Conservation (phyloP, 352 stramenopile species). For the Phytophthora colocasiae region DNA sequence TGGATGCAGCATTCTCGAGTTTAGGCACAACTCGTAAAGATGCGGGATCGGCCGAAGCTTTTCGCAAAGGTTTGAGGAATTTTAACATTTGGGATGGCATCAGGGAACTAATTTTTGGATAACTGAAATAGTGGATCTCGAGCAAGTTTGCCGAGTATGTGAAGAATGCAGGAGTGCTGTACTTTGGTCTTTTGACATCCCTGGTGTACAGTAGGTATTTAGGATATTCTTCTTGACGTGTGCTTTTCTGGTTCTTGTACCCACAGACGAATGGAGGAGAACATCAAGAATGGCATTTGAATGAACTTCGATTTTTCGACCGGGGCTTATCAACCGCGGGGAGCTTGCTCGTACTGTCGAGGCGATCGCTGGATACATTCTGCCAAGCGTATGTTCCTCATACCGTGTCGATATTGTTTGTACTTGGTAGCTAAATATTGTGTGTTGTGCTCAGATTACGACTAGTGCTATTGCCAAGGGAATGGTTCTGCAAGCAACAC, state of each 20-base stretch:
- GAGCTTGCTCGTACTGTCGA: slow-evolving; percentile 59
- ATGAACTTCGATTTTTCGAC: slow-evolving; percentile 68
- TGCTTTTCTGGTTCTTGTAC: slow-evolving; percentile 69
- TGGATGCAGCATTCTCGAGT: slow-evolving; percentile 70
- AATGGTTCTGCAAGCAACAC: slow-evolving; percentile 38
- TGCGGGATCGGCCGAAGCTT: slow-evolving; percentile 63
- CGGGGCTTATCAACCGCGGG: slow-evolving; percentile 61
- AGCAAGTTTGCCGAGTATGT: slow-evolving; percentile 57
- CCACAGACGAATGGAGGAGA: slow-evolving; percentile 75
- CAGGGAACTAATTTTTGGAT: slow-evolving; percentile 8
- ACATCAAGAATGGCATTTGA: slow-evolving; percentile 59
- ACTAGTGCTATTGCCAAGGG: slow-evolving; percentile 55
- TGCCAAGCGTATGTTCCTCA: slow-evolving; percentile 47
- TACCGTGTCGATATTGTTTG: background rate
- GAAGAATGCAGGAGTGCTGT: slow-evolving; percentile 52
- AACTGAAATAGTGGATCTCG: slow-evolving; percentile 59
- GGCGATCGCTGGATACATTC: slow-evolving; percentile 49
- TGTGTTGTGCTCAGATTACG: slow-evolving; percentile 46
- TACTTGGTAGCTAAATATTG: background rate
- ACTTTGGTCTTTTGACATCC: slow-evolving; percentile 69
- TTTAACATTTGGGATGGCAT: background rate
- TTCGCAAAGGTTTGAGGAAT: slow-evolving; percentile 52
- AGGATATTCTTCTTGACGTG: background rate
- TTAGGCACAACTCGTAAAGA: slow-evolving; percentile 78
- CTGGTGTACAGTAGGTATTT: background rate